Evolutionary conservation across 192 early-diverging fungal genomes (phyloP).

Genomic region (Coemansia sp.): DNA sequence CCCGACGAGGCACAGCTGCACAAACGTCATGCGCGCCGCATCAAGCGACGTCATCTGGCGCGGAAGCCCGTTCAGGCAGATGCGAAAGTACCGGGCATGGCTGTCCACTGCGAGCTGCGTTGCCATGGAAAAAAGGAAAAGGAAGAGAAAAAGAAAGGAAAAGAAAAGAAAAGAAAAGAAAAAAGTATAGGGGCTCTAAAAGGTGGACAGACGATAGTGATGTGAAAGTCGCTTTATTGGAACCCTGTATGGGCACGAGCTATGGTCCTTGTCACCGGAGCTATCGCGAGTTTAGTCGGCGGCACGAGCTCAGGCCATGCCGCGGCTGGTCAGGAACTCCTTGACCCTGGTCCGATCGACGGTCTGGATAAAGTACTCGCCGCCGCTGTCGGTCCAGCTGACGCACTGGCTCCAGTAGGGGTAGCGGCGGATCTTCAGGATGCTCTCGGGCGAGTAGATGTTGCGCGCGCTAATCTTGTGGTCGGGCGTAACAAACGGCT

Average conservation of each 20-base stretch:
- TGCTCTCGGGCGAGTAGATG: conserved; percentile 68
- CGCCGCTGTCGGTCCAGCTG: conserved; percentile 77
- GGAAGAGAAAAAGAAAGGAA: neutral
- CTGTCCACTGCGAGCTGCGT: conserved; percentile 52
- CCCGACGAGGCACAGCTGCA: conserved; percentile 77
- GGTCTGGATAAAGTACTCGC: conserved; percentile 75
- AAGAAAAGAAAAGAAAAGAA: neutral
- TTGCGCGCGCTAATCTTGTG: conserved; percentile 73
- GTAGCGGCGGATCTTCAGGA: conserved; percentile 63
- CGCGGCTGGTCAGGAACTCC: conserved; percentile 26
- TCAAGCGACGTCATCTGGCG: conserved; percentile 67
- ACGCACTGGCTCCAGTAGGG: conserved; percentile 72
- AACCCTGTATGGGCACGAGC: too few relatives aligned
- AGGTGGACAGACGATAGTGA: neutral
- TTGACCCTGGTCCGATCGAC: conserved; percentile 63
- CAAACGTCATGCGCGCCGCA: conserved; percentile 83
- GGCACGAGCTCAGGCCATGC: conserved; percentile 1
- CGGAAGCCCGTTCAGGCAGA: conserved; percentile 69
- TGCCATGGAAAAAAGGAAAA: neutral
- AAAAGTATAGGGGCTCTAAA: neutral
- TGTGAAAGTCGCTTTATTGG: too few relatives aligned
- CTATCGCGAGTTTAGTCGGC: too few relatives aligned
- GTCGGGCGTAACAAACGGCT: conserved; percentile 77
- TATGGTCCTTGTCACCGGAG: too few relatives aligned
- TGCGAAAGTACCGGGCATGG: conserved; percentile 73